Evolutionary conservation across 306 rosid species (phyloP).

Genomic region (Vigna radiata): DNA sequence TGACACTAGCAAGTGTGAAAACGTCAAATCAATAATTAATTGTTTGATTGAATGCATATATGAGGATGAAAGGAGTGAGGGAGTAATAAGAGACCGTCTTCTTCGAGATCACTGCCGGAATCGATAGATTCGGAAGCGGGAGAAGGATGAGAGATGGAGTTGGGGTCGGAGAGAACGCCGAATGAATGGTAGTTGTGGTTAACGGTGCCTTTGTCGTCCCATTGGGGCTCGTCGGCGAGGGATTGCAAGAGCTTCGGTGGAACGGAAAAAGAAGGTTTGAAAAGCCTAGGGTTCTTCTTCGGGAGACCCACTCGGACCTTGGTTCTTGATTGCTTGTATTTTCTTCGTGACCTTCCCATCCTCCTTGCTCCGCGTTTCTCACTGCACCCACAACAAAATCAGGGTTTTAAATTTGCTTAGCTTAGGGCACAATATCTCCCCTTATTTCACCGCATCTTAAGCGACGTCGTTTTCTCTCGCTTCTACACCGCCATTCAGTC

Average conservation of each 20-base stretch:
- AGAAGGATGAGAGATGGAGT: slow-evolving; percentile 60
- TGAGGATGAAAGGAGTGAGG: neutral
- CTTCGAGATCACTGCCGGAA: slow-evolving; percentile 86
- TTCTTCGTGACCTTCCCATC: slow-evolving; percentile 95
- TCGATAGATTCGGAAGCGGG: slow-evolving; percentile 44
- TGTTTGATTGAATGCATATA: neutral
- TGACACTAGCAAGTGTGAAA: neutral
- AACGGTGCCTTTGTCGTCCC: slow-evolving; percentile 78
- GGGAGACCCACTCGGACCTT: slow-evolving; percentile 85
- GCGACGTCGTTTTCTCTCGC: slow-evolving; percentile 22
- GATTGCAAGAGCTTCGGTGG: slow-evolving; percentile 77
- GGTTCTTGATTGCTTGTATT: slow-evolving; percentile 68
- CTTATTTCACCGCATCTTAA: neutral
- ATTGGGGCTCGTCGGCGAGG: slow-evolving; percentile 48
- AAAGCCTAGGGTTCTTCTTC: slow-evolving; percentile 67
- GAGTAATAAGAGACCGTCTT: slow-evolving; percentile 63
- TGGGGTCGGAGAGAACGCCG: slow-evolving; percentile 82
- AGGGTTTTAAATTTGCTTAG: slow-evolving; percentile 8
- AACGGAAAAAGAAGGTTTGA: slow-evolving; percentile 77
- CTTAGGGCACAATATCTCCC: slow-evolving; percentile 10
- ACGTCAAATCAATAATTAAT: no score
- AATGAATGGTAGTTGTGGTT: slow-evolving; percentile 75
- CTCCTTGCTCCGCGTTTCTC: neutral
- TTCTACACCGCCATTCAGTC: no score
- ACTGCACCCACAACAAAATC: neutral